Percentiles rank a stretch among this genome's conserved stretches.
Conservation (phyloP, 441 rosid species). For the Populus trichocarpa region DNA sequence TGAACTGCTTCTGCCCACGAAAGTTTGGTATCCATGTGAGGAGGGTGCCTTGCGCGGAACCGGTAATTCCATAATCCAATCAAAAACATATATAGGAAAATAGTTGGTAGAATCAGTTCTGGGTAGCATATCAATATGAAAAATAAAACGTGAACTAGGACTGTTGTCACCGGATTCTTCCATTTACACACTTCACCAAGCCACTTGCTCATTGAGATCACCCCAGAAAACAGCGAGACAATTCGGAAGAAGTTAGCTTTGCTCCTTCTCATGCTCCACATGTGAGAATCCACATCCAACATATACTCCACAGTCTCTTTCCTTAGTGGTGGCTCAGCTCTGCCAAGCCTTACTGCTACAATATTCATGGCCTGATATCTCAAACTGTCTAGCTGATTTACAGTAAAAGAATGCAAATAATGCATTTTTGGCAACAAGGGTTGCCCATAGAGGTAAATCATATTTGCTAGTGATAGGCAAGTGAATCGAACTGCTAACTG, state of each 20-base stretch:
- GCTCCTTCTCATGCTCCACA: constrained; percentile 99
- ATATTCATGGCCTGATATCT: constrained; percentile 88
- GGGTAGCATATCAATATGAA: constrained; percentile 76
- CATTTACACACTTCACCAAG: constrained; percentile 76
- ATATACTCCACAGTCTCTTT: constrained; percentile 90
- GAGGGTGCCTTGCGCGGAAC: constrained; percentile 71
- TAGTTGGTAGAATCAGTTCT: constrained; percentile 75
- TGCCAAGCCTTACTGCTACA: constrained; percentile 69
- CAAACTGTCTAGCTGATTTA: constrained; percentile 75
- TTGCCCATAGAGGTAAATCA: constrained; percentile 77
- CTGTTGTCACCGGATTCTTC: constrained; percentile 77
- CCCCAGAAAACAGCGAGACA: constrained; percentile 58
- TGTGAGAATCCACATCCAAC: constrained; percentile 88
- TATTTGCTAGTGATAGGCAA: constrained; percentile 60
- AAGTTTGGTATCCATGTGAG: constrained; percentile 8
- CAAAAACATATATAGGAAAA: constrained; percentile 75
- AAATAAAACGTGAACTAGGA: constrained; percentile 68
- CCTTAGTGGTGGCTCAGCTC: constrained; percentile 89
- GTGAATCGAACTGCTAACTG: constrained; percentile 88
- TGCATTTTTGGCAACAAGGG: constrained; percentile 93
- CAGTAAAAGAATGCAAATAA: constrained; percentile 80
- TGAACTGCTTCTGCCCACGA: too few species aligned
- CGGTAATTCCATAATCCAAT: constrained; percentile 84
- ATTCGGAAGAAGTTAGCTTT: constrained; percentile 87
- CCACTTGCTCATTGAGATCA: constrained; percentile 72